Evolutionary conservation across 208 protist species (phyloP), one percentile per base, ranked within the genome.

Genomic region (Acanthamoeba healyi): DNA sequence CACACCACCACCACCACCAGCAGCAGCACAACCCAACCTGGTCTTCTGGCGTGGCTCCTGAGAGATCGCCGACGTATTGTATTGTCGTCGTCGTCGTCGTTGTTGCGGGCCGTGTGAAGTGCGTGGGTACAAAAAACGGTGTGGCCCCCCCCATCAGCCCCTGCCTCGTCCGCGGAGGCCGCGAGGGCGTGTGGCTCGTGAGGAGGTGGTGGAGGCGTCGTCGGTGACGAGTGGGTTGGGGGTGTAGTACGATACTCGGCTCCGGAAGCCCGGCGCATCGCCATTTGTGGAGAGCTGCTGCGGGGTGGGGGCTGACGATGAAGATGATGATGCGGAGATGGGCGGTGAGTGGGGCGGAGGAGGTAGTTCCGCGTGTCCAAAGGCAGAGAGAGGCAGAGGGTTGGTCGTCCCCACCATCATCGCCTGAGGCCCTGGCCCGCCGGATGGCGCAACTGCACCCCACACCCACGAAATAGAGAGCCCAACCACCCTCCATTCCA

Each of bases 161-260:
- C 67, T 77, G 26, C 36, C 67, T 77, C 67, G 34, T n/a, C 67
- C 34, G 34, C 67, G 34, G n/a, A 10, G 67, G n/a, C 67, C 67
- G 26, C 67, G 67, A 4, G 67, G 36, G 36, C 67, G 67, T 7
- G n/a, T 77, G 34, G 67, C 67, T 42, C 67, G 67, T 4, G 67
- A 77, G 67, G 67, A 40, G 34, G 67, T 44, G 32, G 67, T 77
- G 36, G 67, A 77, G 34, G 67, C 34, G 67, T 77, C 67, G 17
- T 77, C 67, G 36, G 67, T 42, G 34, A 77, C 9, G 10, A 72
- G n/a, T 22, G 67, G 34, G 36, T 77, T 77, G 67, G 67, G 67
- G 9, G 67, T 77, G 67, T 77, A 77, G 36, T 77, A 77, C 19
- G 34, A 44, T 19, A 77, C 67, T 2, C 67, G 26, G 36, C 67